Conservation (phyloP, 2,329 filamentous ascomycete genomes). For the Chalara sp. region DNA sequence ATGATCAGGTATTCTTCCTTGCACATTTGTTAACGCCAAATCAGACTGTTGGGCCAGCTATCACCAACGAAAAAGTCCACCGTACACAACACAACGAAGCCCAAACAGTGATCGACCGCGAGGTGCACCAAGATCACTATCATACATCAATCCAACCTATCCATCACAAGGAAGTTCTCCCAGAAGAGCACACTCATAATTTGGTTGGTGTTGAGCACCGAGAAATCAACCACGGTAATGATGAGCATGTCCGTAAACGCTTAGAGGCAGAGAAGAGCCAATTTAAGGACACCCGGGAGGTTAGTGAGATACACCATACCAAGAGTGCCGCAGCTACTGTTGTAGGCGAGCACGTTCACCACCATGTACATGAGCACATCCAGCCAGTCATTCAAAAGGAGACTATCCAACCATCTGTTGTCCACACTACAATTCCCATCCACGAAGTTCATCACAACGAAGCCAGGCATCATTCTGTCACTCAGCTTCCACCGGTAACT, state of each 20-base stretch:
- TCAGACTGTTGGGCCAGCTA: conserved; percentile 47
- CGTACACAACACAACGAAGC: conserved; percentile 56
- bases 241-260: conserved; percentile 36
- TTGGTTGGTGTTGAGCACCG: conserved; percentile 52
- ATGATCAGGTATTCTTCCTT: not conserved
- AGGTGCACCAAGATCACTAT: conserved; percentile 67
- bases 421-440: conserved; percentile 66
- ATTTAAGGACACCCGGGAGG: conserved; percentile 43
- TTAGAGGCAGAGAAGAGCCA: conserved; percentile 46
- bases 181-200: conserved; percentile 58
- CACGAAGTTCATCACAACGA: conserved; percentile 66
- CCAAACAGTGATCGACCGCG: conserved; percentile 56
- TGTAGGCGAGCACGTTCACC: conserved; percentile 57
- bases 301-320: conserved; percentile 42
- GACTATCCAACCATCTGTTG: conserved; percentile 56
- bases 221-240: conserved; percentile 53
- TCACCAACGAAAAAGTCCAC: conserved; percentile 53
- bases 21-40: too few species aligned
- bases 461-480: conserved; percentile 58
- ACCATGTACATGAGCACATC: conserved; percentile 42
- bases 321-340: conserved; percentile 40
- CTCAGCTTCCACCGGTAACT: conserved; percentile 55
- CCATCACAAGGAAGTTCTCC: conserved; percentile 42
- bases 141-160: conserved; percentile 65
- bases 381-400: conserved; percentile 68